Conservation (phyloP, 83 land plant genomes). For the Thuja plicata region DNA sequence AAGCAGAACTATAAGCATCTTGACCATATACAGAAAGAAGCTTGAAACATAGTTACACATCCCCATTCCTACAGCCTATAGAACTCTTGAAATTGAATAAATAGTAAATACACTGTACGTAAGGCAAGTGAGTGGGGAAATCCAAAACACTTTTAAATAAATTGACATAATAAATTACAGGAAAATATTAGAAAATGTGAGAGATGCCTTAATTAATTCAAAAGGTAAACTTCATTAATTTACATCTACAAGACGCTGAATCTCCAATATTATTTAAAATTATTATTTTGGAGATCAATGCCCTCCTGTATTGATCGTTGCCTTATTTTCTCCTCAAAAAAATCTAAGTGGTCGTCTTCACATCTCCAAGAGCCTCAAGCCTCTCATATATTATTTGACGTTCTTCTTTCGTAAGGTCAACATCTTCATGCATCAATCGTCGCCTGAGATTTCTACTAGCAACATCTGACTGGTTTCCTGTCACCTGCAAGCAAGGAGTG, state of each 20-base stretch:
- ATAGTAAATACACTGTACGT: too few species aligned
- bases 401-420: constrained; percentile 36
- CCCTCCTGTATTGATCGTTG: constrained; percentile 36
- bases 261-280: constrained; percentile 28
- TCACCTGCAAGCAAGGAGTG: constrained; percentile 34
- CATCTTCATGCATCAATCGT: constrained; percentile 41
- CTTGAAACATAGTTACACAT: neutral
- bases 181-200: neutral
- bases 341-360: neutral
- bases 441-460: constrained; percentile 23
- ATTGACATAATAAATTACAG: neutral
- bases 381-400: constrained; percentile 29
- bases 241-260: neutral
- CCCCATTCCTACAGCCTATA: neutral
- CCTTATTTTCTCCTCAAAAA: constrained; percentile 6
- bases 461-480: constrained; percentile 15
- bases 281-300: constrained; percentile 32
- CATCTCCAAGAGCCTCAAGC: constrained; percentile 9
- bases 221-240: neutral
- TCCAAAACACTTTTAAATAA: neutral
- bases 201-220: neutral
- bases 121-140: neutral
- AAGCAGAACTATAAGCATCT: neutral
- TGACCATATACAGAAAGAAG: neutral
- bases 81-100: neutral